Conservation (phyloP, 352 stramenopile species). For the Phytophthora crassamura region DNA sequence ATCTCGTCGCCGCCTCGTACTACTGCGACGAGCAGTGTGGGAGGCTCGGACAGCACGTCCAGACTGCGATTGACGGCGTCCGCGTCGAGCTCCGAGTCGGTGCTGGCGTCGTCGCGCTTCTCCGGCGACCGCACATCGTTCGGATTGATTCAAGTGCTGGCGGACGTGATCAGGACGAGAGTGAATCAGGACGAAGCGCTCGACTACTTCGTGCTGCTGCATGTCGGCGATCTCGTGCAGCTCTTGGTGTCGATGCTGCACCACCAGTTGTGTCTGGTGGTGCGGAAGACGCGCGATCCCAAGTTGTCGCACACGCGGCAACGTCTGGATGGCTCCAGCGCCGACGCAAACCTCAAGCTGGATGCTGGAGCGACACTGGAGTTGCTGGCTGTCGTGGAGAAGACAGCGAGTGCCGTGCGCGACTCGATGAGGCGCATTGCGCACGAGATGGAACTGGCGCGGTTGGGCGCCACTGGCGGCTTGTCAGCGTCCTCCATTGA, state of each 20-base stretch:
- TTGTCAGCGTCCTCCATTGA: conserved; percentile 1
- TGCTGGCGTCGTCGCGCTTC: conserved; percentile 48
- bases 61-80: conserved; percentile 10
- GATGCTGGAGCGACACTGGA: conserved; percentile 29
- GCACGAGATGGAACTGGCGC: conserved; percentile 22
- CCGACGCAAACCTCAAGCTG: conserved; percentile 30
- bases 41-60: conserved; percentile 11
- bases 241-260: conserved; percentile 82
- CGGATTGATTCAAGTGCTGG: conserved; percentile 69
- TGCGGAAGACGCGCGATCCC: conserved; percentile 65
- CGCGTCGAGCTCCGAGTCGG: conserved; percentile 18
- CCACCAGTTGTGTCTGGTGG: conserved; percentile 65
- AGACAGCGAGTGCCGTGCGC: conserved; percentile 26
- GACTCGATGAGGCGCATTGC: conserved; percentile 22
- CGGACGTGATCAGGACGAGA: conserved; percentile 51
- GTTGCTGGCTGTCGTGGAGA: conserved; percentile 34
- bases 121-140: conserved; percentile 74
- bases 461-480: conserved; percentile 7
- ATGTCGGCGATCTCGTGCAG: conserved; percentile 57
- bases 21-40: conserved; percentile 7
- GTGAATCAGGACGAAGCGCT: conserved; percentile 41
- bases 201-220: conserved; percentile 58
- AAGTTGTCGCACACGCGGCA: conserved; percentile 65
- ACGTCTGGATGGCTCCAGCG: conserved; percentile 33
- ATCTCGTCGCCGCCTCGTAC: conserved; percentile 59